Conservation (phyloP, 2,329 filamentous ascomycete species). For the Basipetospora sp. region DNA sequence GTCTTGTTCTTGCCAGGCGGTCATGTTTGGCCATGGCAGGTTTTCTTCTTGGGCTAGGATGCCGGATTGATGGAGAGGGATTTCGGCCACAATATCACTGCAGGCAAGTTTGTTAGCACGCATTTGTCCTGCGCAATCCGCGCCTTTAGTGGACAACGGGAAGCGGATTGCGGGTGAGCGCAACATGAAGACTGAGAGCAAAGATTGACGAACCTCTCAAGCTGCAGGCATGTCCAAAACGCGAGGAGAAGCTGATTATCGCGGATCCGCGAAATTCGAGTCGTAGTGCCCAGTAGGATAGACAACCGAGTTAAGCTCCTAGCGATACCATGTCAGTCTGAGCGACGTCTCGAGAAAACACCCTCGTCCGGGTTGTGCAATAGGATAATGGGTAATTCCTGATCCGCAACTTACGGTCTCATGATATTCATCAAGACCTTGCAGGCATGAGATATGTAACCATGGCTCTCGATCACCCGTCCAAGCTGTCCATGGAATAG, state of each 20-base stretch:
- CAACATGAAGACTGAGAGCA: background rate
- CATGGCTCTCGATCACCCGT: slow-evolving; percentile 70
- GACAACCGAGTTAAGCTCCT: slow-evolving; percentile 4
- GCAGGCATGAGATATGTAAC: slow-evolving; percentile 42
- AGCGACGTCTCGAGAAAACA: too few relatives aligned
- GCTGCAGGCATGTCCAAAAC: slow-evolving; percentile 86
- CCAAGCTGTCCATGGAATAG: slow-evolving; percentile 82
- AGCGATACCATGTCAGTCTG: background rate
- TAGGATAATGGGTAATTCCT: too few relatives aligned
- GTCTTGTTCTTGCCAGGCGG: slow-evolving; percentile 11
- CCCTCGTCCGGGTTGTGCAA: too few relatives aligned
- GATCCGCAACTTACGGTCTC: slow-evolving; percentile 57
- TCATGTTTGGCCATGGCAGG: slow-evolving; percentile 51
- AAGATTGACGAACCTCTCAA: slow-evolving; percentile 59
- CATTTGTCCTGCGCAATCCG: too few relatives aligned
- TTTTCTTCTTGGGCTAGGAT: slow-evolving; percentile 47
- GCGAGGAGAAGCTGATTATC: slow-evolving; percentile 59
- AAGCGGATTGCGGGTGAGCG: too few relatives aligned
- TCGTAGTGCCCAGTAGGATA: background rate
- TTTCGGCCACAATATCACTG: slow-evolving; percentile 82
- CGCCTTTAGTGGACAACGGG: too few relatives aligned
- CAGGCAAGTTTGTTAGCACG: background rate
- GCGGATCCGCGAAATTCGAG: slow-evolving; percentile 9
- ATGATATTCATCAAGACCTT: slow-evolving; percentile 56
- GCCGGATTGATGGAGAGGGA: slow-evolving; percentile 48